Evolutionary conservation across 2,329 filamentous ascomycete genomes (phyloP).

Genomic region (Cryphonectria nitschkei): DNA sequence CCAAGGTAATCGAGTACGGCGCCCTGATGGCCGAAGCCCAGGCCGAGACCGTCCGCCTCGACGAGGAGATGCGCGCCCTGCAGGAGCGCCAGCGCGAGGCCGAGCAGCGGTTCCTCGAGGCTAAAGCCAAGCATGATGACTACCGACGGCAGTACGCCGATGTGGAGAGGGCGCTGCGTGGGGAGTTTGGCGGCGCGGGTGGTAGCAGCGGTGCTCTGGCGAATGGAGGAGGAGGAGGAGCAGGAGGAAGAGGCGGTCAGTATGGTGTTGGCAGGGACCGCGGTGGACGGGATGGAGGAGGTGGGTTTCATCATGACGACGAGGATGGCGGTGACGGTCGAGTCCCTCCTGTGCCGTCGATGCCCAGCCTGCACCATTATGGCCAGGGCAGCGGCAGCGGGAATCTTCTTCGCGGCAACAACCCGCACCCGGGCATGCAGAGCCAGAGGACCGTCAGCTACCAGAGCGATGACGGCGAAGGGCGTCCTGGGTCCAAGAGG

Average conservation of each 20-base stretch:
- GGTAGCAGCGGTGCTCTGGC: not conserved
- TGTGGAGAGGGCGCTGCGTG: slow-evolving; percentile 47
- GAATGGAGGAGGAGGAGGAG: too few species aligned
- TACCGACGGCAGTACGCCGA: slow-evolving; percentile 47
- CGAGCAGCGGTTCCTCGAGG: slow-evolving; percentile 47
- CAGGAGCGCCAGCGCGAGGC: slow-evolving; percentile 46
- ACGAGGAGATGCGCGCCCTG: slow-evolving; percentile 47
- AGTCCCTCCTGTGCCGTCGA: slow-evolving; percentile 21
- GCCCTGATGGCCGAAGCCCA: slow-evolving; percentile 47
- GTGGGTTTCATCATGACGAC: not conserved
- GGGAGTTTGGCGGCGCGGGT: slow-evolving; percentile 37
- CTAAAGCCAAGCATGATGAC: slow-evolving; percentile 49
- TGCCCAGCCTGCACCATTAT: slow-evolving; percentile 20
- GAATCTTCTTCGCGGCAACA: slow-evolving; percentile 12
- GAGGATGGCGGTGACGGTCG: not conserved
- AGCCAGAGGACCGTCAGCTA: slow-evolving; percentile 26
- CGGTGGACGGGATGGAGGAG: not conserved
- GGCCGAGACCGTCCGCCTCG: slow-evolving; percentile 46
- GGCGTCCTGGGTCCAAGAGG: slow-evolving; percentile 21
- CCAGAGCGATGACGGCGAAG: slow-evolving; percentile 20
- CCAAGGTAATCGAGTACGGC: slow-evolving; percentile 50
- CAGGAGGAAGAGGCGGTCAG: not conserved
- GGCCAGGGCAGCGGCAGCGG: slow-evolving; percentile 7
- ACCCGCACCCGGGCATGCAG: slow-evolving; percentile 26
- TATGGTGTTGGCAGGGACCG: not conserved